phyloP scores from a whole-genome alignment of 495 filamentous ascomycete species.

The Penicillium simplicissimum region DNA sequence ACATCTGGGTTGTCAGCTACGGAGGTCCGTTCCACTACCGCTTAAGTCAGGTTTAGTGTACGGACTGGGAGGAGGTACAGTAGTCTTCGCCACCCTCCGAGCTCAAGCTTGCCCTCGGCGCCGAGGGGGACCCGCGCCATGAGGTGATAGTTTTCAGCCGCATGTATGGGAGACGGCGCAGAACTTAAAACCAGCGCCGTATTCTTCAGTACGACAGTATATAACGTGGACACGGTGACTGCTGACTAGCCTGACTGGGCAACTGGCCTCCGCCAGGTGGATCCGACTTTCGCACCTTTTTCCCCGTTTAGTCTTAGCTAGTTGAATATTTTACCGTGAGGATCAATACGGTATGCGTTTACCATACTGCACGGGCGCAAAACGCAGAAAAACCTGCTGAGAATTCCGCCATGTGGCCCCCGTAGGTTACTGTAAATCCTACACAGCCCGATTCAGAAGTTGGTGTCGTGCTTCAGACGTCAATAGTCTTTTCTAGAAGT shows the following conservation, averaged over 20 bases:
- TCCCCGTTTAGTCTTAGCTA: not conserved
- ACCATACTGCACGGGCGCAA: not conserved
- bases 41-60: not conserved
- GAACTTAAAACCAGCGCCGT: not conserved
- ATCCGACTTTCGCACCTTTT: slow-evolving; percentile 10
- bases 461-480: slow-evolving; percentile 1
- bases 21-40: not conserved
- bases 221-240: too few relatives aligned
- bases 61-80: too few relatives aligned
- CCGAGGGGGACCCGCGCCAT: not conserved
- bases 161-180: not conserved
- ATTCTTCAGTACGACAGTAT: slow-evolving; percentile 2
- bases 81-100: not conserved
- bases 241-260: too few relatives aligned
- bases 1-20: not conserved
- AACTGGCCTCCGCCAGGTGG: slow-evolving; percentile 13
- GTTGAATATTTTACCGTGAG: not conserved
- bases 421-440: not conserved
- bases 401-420: not conserved
- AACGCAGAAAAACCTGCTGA: not conserved
- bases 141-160: slow-evolving; percentile 8
- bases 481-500: not conserved
- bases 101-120: not conserved
- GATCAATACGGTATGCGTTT: not conserved
- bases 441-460: not conserved